These are phyloP conservation scores for Barnettozyma salicaria DNA, from an alignment of 805 yeast species.

Conservation along the genomic window DNA sequence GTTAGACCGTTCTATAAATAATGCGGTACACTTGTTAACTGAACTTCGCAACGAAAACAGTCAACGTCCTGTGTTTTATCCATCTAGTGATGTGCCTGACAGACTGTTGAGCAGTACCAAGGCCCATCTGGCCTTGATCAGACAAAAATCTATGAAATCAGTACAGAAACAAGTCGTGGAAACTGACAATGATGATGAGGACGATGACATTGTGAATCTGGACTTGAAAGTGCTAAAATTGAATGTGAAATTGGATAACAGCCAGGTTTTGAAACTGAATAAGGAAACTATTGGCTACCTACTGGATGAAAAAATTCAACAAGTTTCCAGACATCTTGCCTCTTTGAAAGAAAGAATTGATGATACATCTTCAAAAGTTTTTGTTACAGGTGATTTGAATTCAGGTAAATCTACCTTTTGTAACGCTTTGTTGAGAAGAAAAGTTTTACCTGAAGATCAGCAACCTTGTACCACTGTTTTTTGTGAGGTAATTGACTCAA, in stretches of 20 bases:
- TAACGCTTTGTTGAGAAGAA: conserved; percentile 75
- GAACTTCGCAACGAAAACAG: conserved; percentile 53
- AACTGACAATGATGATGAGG: conserved; percentile 19
- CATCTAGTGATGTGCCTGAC: conserved; percentile 34
- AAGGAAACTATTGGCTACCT: conserved; percentile 62
- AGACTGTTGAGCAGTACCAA: conserved; percentile 39
- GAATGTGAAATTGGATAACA: conserved; percentile 47
- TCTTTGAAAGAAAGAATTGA: conserved; percentile 78
- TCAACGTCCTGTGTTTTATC: conserved; percentile 57
- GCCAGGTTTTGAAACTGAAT: conserved; percentile 53
- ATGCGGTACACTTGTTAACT: conserved; percentile 43
- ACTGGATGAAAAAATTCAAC: conserved; percentile 59
- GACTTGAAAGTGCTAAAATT: conserved; percentile 59
- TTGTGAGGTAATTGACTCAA: conserved; percentile 86
- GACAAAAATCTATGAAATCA: conserved; percentile 33
- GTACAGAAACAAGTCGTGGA: conserved; percentile 15
- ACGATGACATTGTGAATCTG: conserved; percentile 24
- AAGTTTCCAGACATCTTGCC: conserved; percentile 58
- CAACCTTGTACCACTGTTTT: conserved; percentile 97
- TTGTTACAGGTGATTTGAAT: conserved; percentile 94
- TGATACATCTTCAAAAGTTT: conserved; percentile 87
- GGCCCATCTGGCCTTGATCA: conserved; percentile 48
- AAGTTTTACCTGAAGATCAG: conserved; percentile 88
- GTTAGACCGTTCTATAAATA: conserved; percentile 54
- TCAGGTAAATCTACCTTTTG: conserved; percentile 97